These are phyloP conservation scores for Dactylonectria macrodidyma DNA, from an alignment of 2,329 filamentous ascomycete species.

Conservation along the genomic window DNA sequence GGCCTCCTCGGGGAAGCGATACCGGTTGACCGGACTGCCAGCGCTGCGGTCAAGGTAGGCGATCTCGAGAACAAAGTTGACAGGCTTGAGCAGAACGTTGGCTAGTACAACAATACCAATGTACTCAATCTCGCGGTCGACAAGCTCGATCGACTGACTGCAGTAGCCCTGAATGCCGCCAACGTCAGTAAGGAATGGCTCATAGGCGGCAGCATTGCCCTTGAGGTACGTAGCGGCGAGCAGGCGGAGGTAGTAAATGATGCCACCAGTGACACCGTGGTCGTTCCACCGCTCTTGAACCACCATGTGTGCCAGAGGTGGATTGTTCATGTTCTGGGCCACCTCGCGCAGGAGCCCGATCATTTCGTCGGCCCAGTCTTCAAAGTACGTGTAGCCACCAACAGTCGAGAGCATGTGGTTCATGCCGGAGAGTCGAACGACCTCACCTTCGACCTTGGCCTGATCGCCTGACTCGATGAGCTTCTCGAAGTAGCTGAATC, in stretches of 20 bases:
- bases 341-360: constrained; percentile 77
- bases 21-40: constrained; percentile 81
- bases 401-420: constrained; percentile 78
- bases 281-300: constrained; percentile 83
- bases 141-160: constrained; percentile 78
- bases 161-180: constrained; percentile 78
- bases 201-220: constrained; percentile 77
- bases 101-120: constrained; percentile 84
- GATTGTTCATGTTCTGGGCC: constrained; percentile 70
- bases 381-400: constrained; percentile 80
- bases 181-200: constrained; percentile 79
- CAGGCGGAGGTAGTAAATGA: constrained; percentile 89
- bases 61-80: constrained; percentile 86
- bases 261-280: constrained; percentile 74
- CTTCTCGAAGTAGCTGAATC: constrained; percentile 93
- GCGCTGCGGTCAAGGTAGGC: constrained; percentile 91
- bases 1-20: constrained; percentile 73
- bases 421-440: constrained; percentile 79
- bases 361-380: constrained; percentile 87
- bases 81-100: constrained; percentile 84
- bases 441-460: constrained; percentile 77
- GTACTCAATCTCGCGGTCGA: constrained; percentile 89
- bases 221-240: constrained; percentile 90
- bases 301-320: constrained; percentile 68
- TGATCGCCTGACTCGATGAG: constrained; percentile 78